phyloP scores from a whole-genome alignment of 2,329 filamentous ascomycete species.

The Byssothecium circinans region DNA sequence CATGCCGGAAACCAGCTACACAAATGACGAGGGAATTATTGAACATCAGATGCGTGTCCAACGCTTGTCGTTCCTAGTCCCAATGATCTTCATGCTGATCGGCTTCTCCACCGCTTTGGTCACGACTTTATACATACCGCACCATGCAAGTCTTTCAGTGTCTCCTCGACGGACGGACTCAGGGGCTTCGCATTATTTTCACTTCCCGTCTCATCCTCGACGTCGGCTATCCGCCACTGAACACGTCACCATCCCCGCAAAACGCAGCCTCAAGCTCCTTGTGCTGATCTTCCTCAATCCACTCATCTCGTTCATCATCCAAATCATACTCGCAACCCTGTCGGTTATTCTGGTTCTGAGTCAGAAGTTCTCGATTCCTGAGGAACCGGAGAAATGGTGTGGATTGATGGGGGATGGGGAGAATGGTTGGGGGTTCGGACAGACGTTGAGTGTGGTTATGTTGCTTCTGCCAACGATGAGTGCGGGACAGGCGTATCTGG shows the following conservation, averaged over 20 bases:
- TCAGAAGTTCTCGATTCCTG: constrained; percentile 31
- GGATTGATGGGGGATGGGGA: constrained; percentile 27
- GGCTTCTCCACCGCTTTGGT: constrained; percentile 34
- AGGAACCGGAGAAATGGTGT: constrained; percentile 21
- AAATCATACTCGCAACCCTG: constrained; percentile 28
- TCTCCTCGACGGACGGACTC: constrained; percentile 8
- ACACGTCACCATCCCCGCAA: constrained; percentile 16
- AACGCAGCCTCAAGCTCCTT: constrained; percentile 17
- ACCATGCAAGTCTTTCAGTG: constrained; percentile 1
- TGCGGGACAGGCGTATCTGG: constrained; percentile 30
- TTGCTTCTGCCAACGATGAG: constrained; percentile 29
- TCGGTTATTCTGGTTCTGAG: constrained; percentile 27
- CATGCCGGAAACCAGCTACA: constrained; percentile 14
- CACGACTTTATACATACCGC: constrained; percentile 27
- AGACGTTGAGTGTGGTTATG: constrained; percentile 36
- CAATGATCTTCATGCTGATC: constrained; percentile 29
- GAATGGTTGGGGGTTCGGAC: constrained; percentile 35
- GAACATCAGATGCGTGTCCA: constrained; percentile 19
- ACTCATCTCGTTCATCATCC: constrained; percentile 28
- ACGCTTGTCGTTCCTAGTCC: constrained; percentile 26
- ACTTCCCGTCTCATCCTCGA: neutral
- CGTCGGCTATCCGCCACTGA: no score
- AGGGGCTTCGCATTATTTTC: neutral
- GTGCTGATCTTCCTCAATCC: constrained; percentile 33
- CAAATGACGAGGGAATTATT: constrained; percentile 1